Percentiles rank a stretch among this genome's conserved stretches.
Conservation (phyloP, 257 asterid species). For the Nyctanthes arbortristis region DNA sequence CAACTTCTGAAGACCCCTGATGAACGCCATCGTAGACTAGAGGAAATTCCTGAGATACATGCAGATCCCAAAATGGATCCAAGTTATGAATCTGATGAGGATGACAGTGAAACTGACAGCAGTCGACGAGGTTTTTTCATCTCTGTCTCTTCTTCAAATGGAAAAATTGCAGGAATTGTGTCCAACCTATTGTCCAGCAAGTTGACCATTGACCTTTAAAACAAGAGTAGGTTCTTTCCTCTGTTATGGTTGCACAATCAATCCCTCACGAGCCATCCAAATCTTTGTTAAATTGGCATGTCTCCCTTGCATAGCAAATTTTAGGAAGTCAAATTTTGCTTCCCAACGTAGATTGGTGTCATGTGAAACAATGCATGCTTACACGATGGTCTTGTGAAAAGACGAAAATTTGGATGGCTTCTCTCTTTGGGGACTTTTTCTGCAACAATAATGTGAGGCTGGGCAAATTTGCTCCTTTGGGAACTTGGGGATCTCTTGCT, state of each 20-base stretch:
- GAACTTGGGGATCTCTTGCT: neutral
- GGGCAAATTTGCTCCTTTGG: neutral
- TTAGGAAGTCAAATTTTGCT: neutral
- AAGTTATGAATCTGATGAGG: slow-evolving; percentile 80
- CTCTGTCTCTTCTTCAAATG: neutral
- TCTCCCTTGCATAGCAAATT: too few species aligned
- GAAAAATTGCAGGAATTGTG: neutral
- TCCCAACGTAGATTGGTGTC: neutral
- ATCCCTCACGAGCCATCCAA: neutral
- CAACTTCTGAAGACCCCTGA: slow-evolving; percentile 91
- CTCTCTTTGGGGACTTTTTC: neutral
- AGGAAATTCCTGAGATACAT: slow-evolving; percentile 81
- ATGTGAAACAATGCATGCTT: neutral
- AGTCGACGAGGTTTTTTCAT: slow-evolving; percentile 62
- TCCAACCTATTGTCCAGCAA: neutral
- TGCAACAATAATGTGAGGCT: neutral
- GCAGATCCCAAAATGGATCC: slow-evolving; percentile 99
- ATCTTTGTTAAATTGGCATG: neutral
- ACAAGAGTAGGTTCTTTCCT: neutral
- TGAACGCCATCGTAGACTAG: slow-evolving; percentile 94
- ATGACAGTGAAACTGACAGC: slow-evolving; percentile 70
- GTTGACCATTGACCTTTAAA: neutral
- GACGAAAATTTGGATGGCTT: neutral
- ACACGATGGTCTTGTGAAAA: neutral
- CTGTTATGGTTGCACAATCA: neutral